Conservation (phyloP, 2,329 filamentous ascomycete genomes). For the Cryphonectria naterciae region DNA sequence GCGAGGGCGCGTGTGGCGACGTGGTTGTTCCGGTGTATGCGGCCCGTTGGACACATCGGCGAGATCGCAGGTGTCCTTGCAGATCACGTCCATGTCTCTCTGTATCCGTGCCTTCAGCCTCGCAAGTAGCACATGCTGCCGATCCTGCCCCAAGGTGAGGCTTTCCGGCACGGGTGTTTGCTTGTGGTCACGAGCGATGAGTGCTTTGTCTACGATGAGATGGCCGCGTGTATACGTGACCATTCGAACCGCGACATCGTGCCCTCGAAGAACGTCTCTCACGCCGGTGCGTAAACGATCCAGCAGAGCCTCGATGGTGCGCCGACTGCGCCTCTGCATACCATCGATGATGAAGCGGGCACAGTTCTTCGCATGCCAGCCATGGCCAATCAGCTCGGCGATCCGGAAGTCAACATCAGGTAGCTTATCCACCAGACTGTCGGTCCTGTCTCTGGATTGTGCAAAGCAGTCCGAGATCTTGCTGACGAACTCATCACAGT, state of each 20-base stretch:
- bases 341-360: constrained; percentile 49
- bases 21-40: constrained; percentile 17
- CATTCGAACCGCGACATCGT: constrained; percentile 52
- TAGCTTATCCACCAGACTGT: constrained; percentile 45
- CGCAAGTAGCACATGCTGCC: constrained; percentile 41
- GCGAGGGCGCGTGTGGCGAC: constrained; percentile 7
- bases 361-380: constrained; percentile 53
- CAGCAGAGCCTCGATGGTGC: constrained; percentile 52
- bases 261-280: constrained; percentile 51
- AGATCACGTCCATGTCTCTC: constrained; percentile 52
- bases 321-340: constrained; percentile 46
- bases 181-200: constrained; percentile 45
- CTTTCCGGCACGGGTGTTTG: constrained; percentile 30
- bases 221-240: constrained; percentile 57
- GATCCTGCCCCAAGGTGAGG: neutral
- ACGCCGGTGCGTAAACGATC: constrained; percentile 57
- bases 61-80: constrained; percentile 55
- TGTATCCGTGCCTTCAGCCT: constrained; percentile 51
- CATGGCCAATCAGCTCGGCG: constrained; percentile 49
- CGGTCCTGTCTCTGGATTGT: constrained; percentile 45
- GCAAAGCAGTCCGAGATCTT: constrained; percentile 44
- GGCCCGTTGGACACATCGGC: constrained; percentile 40
- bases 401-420: constrained; percentile 56
- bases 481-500: constrained; percentile 50
- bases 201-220: constrained; percentile 54